Percentiles rank a stretch among this genome's conserved stretches.
These are phyloP conservation scores for Termitomyces sp. DNA, from an alignment of 768 basidiomycete species.

Conservation along the genomic window DNA sequence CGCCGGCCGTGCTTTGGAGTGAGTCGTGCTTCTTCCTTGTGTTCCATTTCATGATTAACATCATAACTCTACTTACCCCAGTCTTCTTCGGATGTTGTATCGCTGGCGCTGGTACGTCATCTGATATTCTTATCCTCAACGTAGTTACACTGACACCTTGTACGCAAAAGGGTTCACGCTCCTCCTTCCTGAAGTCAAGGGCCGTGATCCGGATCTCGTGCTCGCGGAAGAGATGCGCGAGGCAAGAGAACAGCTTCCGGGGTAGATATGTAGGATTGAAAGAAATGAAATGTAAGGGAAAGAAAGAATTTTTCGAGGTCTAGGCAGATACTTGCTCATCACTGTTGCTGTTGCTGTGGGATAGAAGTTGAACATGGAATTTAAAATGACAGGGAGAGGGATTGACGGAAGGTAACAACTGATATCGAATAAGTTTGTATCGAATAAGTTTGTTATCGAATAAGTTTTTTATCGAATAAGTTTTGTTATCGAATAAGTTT, in stretches of 20 bases:
- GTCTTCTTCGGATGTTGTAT: constrained; percentile 69
- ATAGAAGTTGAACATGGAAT: not conserved
- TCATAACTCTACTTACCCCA: constrained; percentile 19
- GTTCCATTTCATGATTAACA: not conserved
- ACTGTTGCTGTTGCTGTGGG: not conserved
- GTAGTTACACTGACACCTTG: not conserved
- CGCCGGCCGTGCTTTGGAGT: constrained; percentile 71
- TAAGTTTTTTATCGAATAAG: too few relatives aligned
- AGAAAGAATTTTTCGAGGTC: too few relatives aligned
- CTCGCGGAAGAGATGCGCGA: constrained; percentile 30
- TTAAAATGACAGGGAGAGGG: too few relatives aligned
- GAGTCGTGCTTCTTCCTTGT: constrained; percentile 23
- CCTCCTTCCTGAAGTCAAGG: constrained; percentile 38
- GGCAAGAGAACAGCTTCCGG: constrained; percentile 2
- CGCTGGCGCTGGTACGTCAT: constrained; percentile 40
- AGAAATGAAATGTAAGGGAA: not conserved
- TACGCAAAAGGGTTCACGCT: constrained; percentile 26
- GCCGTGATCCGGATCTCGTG: constrained; percentile 35
- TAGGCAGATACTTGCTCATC: too few relatives aligned
- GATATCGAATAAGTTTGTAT: too few relatives aligned
- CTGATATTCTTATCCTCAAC: not conserved
- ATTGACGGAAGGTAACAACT: too few relatives aligned
- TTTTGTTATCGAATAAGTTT: too few relatives aligned
- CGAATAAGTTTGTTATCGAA: too few relatives aligned
- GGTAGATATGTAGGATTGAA: not conserved